Evolutionary conservation across 331 rosid genomes (phyloP).

Genomic region (Phaseolus coccineus): DNA sequence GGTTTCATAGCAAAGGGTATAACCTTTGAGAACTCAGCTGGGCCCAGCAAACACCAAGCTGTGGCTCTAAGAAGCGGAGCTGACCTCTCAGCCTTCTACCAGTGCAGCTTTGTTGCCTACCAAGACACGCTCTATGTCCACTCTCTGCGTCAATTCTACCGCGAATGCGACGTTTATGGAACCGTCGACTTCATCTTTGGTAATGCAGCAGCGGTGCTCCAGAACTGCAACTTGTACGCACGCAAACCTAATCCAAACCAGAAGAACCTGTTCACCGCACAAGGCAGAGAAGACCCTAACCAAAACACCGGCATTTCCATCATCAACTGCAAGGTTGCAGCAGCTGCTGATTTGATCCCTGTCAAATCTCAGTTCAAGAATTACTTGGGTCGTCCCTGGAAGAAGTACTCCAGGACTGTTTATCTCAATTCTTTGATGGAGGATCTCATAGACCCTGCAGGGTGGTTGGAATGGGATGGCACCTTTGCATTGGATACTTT

Average conservation of each 20-base stretch:
- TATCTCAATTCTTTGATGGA: constrained; percentile 51
- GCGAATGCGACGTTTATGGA: constrained; percentile 89
- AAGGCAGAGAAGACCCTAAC: constrained; percentile 84
- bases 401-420: constrained; percentile 75
- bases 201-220: constrained; percentile 82
- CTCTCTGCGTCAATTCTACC: constrained; percentile 87
- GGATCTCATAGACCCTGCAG: constrained; percentile 55
- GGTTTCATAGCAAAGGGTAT: constrained; percentile 83
- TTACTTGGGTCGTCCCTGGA: constrained; percentile 92
- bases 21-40: constrained; percentile 84
- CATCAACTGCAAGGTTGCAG: constrained; percentile 62
- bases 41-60: constrained; percentile 90
- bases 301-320: constrained; percentile 84
- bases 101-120: constrained; percentile 87
- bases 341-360: constrained; percentile 70
- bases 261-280: constrained; percentile 82
- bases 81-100: constrained; percentile 77
- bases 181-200: constrained; percentile 92
- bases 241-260: constrained; percentile 69
- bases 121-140: constrained; percentile 94
- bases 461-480: constrained; percentile 74
- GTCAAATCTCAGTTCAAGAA: constrained; percentile 50
- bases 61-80: constrained; percentile 81
- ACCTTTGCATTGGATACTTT: constrained; percentile 60
- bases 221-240: constrained; percentile 81